Evolutionary conservation across 2,329 filamentous ascomycete species (phyloP), one percentile per base, ranked within the genome.

Genomic region (Neonectria punicea): DNA sequence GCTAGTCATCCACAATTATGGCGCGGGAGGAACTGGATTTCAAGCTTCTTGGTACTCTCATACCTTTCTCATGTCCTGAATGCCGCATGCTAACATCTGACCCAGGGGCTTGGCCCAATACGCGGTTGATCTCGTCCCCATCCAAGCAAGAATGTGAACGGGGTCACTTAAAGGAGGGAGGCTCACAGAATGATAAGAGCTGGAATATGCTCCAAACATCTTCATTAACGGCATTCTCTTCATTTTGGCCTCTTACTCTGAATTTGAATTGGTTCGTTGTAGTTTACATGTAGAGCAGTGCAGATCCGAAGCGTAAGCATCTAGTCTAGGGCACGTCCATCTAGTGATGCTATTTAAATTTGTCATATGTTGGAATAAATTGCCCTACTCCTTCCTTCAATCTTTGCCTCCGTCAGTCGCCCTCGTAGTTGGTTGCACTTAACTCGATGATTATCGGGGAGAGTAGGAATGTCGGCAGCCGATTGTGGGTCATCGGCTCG

Each of bases 1-100:
- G 4, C 32, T 72, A 22, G 62, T 79, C 0, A 68, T 75, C 25
- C 73, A 77, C 39, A 72, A 73, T 32, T 74, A 73, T 41, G 75
- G 74, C 6, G 73, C 72, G 8, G 66, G 72, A 39, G 74, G 74
- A 14, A 70, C 73, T 5, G 74, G 73, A 6, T 76, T 73, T 50
- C 73, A 75, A 49, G 71, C 69, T 6, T 74, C 72, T 49, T 76
- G 63, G 66, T 70, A 66, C 18, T 43, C n/a, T 43, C 39, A 8
- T 18, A 7, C 36, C 20, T 61, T 46, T 41, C 49, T 25, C 16
- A 10, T 18, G n/a, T 18, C 16, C 7, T 9, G 5, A 43, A 4
- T 43, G 39, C 5, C 39, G n/a, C 30, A 11, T 46, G 18, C 41
- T 53, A 3, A 49, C 28, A n/a, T 4, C 13, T 20, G 22, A 85